phyloP scores from a whole-genome alignment of 768 basidiomycete species.

The Trichaptum fuscoviolaceum region DNA sequence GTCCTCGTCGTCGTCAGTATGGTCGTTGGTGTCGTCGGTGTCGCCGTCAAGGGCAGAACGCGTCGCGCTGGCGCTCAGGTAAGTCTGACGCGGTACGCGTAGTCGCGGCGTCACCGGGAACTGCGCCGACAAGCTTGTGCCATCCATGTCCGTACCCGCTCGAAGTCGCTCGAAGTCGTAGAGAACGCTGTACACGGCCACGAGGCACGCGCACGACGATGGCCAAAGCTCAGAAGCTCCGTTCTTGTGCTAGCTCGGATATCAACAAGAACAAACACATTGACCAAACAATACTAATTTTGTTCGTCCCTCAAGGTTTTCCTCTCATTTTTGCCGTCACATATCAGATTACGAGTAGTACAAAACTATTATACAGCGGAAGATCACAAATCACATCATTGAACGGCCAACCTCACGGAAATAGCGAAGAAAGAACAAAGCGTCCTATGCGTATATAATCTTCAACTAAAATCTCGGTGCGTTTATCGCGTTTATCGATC shows the following conservation, averaged over 20 bases:
- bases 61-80: not conserved
- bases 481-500: constrained; percentile 27
- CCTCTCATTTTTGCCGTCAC: not conserved
- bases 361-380: not conserved
- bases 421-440: not conserved
- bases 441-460: not conserved
- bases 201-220: not conserved
- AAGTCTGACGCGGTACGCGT: not conserved
- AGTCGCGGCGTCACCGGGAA: not conserved
- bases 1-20: not conserved
- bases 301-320: not conserved
- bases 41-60: not conserved
- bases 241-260: not conserved
- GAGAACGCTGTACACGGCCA: not conserved
- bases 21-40: not conserved
- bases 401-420: not conserved
- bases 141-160: not conserved
- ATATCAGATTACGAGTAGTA: not conserved
- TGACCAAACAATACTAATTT: not conserved
- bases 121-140: not conserved
- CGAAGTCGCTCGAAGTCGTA: not conserved
- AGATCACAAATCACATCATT: not conserved
- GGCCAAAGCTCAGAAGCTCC: not conserved
- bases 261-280: not conserved
- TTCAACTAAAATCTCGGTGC: not conserved